Evolutionary conservation across 495 filamentous ascomycete species (phyloP), one percentile per base, ranked within the genome.

Genomic region (Chaetomium tenue): DNA sequence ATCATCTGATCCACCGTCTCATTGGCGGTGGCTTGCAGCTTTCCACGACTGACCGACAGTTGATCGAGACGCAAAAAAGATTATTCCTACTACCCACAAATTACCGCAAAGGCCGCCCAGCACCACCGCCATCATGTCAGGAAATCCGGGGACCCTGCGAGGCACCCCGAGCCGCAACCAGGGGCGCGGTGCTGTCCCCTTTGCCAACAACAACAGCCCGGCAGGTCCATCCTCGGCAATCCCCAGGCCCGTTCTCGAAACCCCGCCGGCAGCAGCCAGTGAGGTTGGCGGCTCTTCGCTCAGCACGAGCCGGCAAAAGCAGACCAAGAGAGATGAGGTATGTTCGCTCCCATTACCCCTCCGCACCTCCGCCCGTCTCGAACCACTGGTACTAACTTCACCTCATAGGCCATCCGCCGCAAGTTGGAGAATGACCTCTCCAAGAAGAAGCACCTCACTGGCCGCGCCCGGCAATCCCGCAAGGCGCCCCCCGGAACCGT

Each of bases 281-380:
- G 89, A 93, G 60, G 85, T 82, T 63, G 87, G 86, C 51, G 85
- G 83, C 65, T 91, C 91, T 58, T 87, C 89, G 61, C 83, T 91
- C 78, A 96, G 85, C 83, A 89, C 88, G 72, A 97, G 87, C 75
- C 84, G 94, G 73, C 88, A 91, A 78, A 97, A 95, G 79, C 93
- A 97, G 82, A 88, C 88, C 65, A 98, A 97, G 79, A 87, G 91
- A 75, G 94, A 99, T 90, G 94, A 99, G 89, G 94, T 98, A 81
- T 72, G 87, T 77, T 64, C 22, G 22, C 22, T n/a, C n/a, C n/a
- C n/a, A n/a, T 30, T 30, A 50, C 26, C 50, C 52, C 30, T 47
- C 16, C 33, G 2, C 23, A 12, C 22, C 9, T 26, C 28, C n/a
- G 18, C 33, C n/a, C 30, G 1, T 13, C 53, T 20, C n/a, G 28